These are phyloP conservation scores for Hypholoma fasciculare DNA, from an alignment of 768 basidiomycete genomes.

Conservation along the genomic window DNA sequence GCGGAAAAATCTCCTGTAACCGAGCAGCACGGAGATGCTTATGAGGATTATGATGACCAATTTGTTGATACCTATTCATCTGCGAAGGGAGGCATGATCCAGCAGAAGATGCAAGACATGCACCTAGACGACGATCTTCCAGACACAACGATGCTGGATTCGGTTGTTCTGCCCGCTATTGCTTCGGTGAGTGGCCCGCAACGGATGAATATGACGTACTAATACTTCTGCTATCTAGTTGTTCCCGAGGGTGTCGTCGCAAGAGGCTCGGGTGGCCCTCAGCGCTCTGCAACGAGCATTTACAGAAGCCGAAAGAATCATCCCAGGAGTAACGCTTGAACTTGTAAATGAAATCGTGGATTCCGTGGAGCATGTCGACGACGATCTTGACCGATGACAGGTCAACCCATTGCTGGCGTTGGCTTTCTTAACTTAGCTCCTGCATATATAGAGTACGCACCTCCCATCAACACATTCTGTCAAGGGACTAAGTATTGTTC, in stretches of 20 bases:
- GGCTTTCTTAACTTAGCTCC: constrained; percentile 5
- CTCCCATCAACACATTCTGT: neutral
- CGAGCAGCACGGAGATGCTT: constrained; percentile 61
- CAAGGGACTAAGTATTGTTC: constrained; percentile 1
- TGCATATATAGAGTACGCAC: constrained; percentile 5
- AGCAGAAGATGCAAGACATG: constrained; percentile 47
- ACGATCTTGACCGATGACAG: constrained; percentile 49
- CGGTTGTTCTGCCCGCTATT: constrained; percentile 94
- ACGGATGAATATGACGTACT: neutral
- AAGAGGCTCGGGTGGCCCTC: constrained; percentile 85
- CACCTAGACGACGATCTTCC: constrained; percentile 62
- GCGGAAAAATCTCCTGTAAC: constrained; percentile 26
- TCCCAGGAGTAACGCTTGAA: constrained; percentile 92
- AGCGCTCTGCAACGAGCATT: constrained; percentile 89
- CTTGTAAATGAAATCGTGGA: constrained; percentile 94
- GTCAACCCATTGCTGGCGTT: neutral
- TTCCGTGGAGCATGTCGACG: constrained; percentile 88
- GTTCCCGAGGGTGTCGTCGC: constrained; percentile 90
- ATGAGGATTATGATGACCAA: constrained; percentile 64
- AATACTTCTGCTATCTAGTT: constrained; percentile 49
- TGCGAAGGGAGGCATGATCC: constrained; percentile 41
- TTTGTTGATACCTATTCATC: constrained; percentile 50
- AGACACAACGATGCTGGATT: constrained; percentile 92
- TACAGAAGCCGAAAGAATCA: constrained; percentile 91
- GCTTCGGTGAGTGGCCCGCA: constrained; percentile 68